phyloP scores from a whole-genome alignment of 306 rosid genomes.

The Begonia loranthoides region DNA sequence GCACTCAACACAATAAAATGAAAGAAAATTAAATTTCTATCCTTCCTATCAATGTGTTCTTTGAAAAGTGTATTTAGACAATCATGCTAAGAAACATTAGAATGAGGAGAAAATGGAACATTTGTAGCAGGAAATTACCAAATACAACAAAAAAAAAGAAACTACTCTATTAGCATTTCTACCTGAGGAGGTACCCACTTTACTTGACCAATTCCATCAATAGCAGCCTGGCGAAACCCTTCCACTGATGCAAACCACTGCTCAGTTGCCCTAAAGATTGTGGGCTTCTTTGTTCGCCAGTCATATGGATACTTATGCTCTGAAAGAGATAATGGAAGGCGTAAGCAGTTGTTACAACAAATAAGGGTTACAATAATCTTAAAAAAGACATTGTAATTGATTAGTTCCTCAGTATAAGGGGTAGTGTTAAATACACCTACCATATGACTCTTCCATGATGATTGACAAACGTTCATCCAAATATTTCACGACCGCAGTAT shows the following conservation, averaged over 20 bases:
- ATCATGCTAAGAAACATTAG: too few relatives aligned
- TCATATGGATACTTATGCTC: conserved; percentile 99
- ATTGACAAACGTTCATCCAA: conserved; percentile 66
- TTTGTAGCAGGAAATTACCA: too few relatives aligned
- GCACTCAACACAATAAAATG: too few relatives aligned
- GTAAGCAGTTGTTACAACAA: conserved; percentile 7
- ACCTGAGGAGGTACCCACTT: conserved; percentile 98
- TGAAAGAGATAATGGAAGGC: conserved; percentile 23
- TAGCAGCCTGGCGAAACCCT: conserved; percentile 74
- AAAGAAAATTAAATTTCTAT: too few relatives aligned
- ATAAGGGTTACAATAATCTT: not conserved
- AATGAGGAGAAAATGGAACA: too few relatives aligned
- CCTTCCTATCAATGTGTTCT: too few relatives aligned
- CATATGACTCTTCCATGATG: conserved; percentile 81
- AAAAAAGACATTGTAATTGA: conserved; percentile 1
- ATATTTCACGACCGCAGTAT: conserved; percentile 62
- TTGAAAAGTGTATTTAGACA: too few relatives aligned
- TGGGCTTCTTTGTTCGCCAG: conserved; percentile 94
- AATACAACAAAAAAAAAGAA: too few relatives aligned
- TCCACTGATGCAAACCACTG: conserved; percentile 99
- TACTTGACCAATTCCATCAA: conserved; percentile 68
- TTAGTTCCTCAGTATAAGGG: not conserved
- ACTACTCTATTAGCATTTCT: conserved; percentile 7
- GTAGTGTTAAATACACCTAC: conserved; percentile 23
- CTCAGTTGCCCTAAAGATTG: conserved; percentile 96